Evolutionary conservation across 805 yeast species (phyloP).

Genomic region (Debaryomyces hansenii): DNA sequence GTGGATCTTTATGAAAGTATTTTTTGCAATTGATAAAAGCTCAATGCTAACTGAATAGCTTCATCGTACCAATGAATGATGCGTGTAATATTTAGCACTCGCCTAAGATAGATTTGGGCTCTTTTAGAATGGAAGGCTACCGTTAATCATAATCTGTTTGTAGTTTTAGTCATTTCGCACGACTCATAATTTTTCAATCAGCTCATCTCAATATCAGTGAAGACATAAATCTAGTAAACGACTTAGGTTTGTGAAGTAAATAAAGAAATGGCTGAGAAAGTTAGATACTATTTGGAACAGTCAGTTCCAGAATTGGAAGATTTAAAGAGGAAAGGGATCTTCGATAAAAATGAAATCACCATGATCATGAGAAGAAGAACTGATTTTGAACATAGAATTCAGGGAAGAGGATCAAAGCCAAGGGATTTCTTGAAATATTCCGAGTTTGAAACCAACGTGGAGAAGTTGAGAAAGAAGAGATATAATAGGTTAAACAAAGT

Average conservation of each 20-base stretch:
- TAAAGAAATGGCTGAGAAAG: constrained; percentile 38
- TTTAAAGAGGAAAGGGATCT: constrained; percentile 74
- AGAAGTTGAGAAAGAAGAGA: constrained; percentile 73
- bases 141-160: too few species aligned
- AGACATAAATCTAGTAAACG: background rate
- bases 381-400: constrained; percentile 89
- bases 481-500: constrained; percentile 58
- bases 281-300: constrained; percentile 58
- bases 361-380: constrained; percentile 90
- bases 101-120: too few species aligned
- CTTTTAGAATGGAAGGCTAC: too few species aligned
- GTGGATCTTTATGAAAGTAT: too few species aligned
- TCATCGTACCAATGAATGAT: too few species aligned
- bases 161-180: constrained; percentile 2
- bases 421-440: constrained; percentile 77
- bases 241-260: background rate
- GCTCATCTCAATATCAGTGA: constrained; percentile 8
- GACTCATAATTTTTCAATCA: constrained; percentile 8
- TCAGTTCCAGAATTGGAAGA: constrained; percentile 93
- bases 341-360: constrained; percentile 78
- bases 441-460: constrained; percentile 78
- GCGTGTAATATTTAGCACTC: too few species aligned
- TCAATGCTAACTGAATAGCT: too few species aligned
- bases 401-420: constrained; percentile 77
- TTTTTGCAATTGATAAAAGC: background rate